A percentile compares a stretch with the other conserved stretches of the same genome.
These are phyloP conservation scores for Geotrichum cucujoidarum DNA, from an alignment of 1,139 yeast species.

Conservation along the genomic window DNA sequence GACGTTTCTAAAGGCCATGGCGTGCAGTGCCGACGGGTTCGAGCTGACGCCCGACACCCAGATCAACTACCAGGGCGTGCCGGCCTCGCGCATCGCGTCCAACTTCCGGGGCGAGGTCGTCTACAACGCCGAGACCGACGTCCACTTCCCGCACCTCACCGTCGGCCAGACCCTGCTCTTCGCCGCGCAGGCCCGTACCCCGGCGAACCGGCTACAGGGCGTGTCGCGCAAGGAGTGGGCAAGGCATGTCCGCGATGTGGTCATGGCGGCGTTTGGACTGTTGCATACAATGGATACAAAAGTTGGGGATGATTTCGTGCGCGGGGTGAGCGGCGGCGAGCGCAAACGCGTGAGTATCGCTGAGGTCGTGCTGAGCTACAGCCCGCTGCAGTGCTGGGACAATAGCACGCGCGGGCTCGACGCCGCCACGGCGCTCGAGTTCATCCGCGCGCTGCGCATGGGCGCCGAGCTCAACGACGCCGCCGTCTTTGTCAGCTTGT, in stretches of 20 bases:
- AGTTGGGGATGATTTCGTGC: conserved; percentile 65
- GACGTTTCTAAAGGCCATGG: conserved; percentile 65
- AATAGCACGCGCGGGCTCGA: conserved; percentile 74
- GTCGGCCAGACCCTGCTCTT: conserved; percentile 66
- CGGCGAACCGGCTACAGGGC: conserved; percentile 60
- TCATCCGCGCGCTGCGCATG: conserved; percentile 60
- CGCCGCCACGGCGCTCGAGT: conserved; percentile 73
- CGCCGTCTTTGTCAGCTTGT: conserved; percentile 72
- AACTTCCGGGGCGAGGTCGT: conserved; percentile 65
- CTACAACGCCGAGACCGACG: conserved; percentile 67
- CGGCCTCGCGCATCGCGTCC: conserved; percentile 44
- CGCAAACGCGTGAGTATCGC: conserved; percentile 78
- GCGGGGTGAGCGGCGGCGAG: conserved; percentile 86
- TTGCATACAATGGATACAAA: conserved; percentile 60
- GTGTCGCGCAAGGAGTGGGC: conserved; percentile 56
- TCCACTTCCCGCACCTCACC: conserved; percentile 67
- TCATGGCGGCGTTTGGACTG: conserved; percentile 70
- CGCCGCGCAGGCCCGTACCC: conserved; percentile 62
- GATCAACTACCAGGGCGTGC: conserved; percentile 34
- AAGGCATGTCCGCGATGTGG: conserved; percentile 57
- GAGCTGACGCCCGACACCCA: conserved; percentile 48
- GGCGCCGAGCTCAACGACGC: conserved; percentile 54
- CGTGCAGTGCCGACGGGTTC: conserved; percentile 70
- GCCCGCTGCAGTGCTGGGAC: conserved; percentile 67
- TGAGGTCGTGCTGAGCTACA: conserved; percentile 58